Evolutionary conservation across 2,329 filamentous ascomycete genomes (phyloP).

Genomic region (Emergomyces orientalis): DNA sequence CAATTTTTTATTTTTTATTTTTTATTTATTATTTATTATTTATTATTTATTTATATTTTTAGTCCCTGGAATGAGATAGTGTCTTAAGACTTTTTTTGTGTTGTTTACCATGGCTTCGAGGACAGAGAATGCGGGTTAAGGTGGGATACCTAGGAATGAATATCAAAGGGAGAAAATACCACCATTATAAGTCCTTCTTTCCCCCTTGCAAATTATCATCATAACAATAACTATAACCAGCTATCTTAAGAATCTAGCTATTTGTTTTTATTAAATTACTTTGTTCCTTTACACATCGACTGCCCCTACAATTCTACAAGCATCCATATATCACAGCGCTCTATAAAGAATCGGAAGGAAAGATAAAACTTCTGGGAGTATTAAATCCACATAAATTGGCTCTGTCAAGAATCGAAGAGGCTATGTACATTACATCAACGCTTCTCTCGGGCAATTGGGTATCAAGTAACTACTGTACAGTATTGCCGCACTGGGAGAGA

Average conservation of each 20-base stretch:
- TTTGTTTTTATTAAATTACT: background rate
- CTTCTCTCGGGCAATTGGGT: constrained; percentile 1
- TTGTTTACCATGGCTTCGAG: no score
- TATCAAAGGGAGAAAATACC: background rate
- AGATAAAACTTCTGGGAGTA: no score
- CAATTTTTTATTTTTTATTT: no score
- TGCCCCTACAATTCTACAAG: background rate
- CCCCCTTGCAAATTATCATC: background rate
- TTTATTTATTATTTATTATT: no score
- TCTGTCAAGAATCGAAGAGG: background rate
- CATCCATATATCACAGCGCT: background rate
- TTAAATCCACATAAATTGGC: background rate
- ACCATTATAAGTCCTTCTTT: background rate
- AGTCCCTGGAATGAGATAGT: no score
- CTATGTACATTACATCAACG: background rate
- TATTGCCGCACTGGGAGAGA: background rate
- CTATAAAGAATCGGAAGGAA: background rate
- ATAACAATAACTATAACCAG: background rate
- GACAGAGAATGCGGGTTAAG: background rate
- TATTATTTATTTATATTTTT: no score
- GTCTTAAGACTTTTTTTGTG: no score
- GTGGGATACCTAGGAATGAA: background rate
- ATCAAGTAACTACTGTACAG: constrained; percentile 10
- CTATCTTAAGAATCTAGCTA: background rate
- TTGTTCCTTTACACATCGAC: background rate